phyloP scores from a whole-genome alignment of 1,139 yeast genomes.

The Lodderomyces margitis region DNA sequence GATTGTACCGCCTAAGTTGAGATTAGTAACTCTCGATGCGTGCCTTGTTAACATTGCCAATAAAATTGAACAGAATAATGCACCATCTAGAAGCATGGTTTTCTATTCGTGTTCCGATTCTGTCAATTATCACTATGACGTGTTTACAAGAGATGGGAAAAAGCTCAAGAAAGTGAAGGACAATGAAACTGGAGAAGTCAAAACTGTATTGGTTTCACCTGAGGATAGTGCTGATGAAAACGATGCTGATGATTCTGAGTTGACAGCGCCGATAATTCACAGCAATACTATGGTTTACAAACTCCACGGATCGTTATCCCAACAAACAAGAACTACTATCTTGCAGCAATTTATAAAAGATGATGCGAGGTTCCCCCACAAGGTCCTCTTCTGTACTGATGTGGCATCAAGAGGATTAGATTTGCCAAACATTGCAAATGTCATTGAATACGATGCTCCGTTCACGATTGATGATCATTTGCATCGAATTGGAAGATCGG shows the following conservation, averaged over 20 bases:
- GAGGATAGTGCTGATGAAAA: conserved; percentile 22
- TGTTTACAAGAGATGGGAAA: conserved; percentile 60
- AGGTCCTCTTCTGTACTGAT: conserved; percentile 78
- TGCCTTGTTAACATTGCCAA: conserved; percentile 49
- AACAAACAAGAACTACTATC: conserved; percentile 77
- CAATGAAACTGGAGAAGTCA: conserved; percentile 24
- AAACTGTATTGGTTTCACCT: conserved; percentile 14
- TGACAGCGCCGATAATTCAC: conserved; percentile 56
- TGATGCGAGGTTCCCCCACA: conserved; percentile 14
- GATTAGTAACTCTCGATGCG: conserved; percentile 79
- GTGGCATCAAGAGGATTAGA: conserved; percentile 75
- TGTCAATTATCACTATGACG: conserved; percentile 85
- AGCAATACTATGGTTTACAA: conserved; percentile 58
- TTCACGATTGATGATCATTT: conserved; percentile 69
- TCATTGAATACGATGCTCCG: conserved; percentile 69
- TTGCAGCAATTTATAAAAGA: conserved; percentile 59
- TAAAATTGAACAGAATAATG: conserved; percentile 9
- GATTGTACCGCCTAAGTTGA: conserved; percentile 86
- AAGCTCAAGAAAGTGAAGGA: conserved; percentile 30
- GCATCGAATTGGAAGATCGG: conserved; percentile 73
- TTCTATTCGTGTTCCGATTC: conserved; percentile 94
- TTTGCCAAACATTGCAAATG: conserved; percentile 62
- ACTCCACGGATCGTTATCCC: conserved; percentile 87
- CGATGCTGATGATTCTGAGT: conserved; percentile 37
- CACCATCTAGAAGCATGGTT: conserved; percentile 61